Evolutionary conservation across 2,329 filamentous ascomycete species (phyloP), one percentile per base, ranked within the genome.

Genomic region (Cercospora sesami): DNA sequence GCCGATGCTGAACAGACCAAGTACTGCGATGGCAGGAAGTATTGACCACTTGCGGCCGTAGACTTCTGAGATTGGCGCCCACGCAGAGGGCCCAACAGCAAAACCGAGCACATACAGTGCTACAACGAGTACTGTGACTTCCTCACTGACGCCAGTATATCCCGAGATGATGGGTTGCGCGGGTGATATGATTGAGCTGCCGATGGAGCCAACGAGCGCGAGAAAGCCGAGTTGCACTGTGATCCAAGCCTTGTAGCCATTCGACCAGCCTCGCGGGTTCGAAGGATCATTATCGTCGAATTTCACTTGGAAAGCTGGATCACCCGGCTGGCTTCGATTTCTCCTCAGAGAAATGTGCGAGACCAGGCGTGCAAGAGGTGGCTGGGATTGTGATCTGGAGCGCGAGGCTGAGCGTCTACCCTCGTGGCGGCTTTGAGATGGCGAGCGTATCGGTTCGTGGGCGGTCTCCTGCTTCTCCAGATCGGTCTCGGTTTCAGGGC

Each of bases 171-270:
- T 76, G 4, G 75, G 59, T 57, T 81, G 79, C 1, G 83, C 85
- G 0, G 85, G 82, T 2, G 84, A 78, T 45, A 84, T 83, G 65
- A 87, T 84, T 18, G 82, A 84, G 5, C 83, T 84, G 4, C 83
- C 85, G 10, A 70, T 58, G 1, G 70, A 71, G 4, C 60, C 71
- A 2, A 64, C 65, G n/a, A 71, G 60, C 1, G 85, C 84, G 16
- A 86, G 76, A 78, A 86, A 79, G 26, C 83, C 81, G 36, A 86
- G 73, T 62, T 83, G 80, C 18, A 84, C 78, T 0, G 84, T 85
- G 61, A 86, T 77, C 77, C 80, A 84, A 57, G 76, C 78, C 73
- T 85, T 85, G 68, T 83, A 81, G 3, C 60, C 53, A 5, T 75
- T 72, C 0, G 76, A 75, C 78, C 81, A 86, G 69, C 84, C 85